A percentile compares a stretch with the other conserved stretches of the same genome.
phyloP scores from a whole-genome alignment of 352 stramenopile species.

The Aphanomyces astaci region DNA sequence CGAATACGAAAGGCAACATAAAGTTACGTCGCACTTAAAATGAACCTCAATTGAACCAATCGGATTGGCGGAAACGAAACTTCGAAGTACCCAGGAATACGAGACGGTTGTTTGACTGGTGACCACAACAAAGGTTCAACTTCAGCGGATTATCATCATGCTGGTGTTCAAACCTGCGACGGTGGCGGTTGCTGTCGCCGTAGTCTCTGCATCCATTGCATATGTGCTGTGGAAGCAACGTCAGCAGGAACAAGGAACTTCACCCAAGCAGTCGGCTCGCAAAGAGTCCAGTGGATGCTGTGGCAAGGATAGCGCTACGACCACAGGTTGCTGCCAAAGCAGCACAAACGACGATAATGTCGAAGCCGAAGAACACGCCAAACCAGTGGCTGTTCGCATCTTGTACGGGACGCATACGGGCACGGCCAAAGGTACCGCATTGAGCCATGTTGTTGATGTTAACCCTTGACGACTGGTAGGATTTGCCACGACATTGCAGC shows the following conservation, averaged over 20 bases:
- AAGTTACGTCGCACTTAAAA: background rate
- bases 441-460: background rate
- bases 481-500: slow-evolving; percentile 66
- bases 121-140: background rate
- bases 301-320: background rate
- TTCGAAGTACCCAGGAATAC: too few relatives aligned
- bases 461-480: slow-evolving; percentile 24
- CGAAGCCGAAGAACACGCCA: slow-evolving; percentile 28
- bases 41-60: background rate
- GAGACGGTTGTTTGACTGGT: slow-evolving; percentile 7
- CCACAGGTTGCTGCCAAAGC: slow-evolving; percentile 16
- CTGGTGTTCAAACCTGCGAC: background rate
- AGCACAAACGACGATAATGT: background rate
- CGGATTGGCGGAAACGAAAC: background rate
- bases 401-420: slow-evolving; percentile 82
- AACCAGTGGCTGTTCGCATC: slow-evolving; percentile 57
- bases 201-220: slow-evolving; percentile 19
- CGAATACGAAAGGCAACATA: background rate
- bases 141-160: slow-evolving; percentile 6
- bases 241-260: slow-evolving; percentile 19
- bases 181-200: slow-evolving; percentile 2
- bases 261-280: slow-evolving; percentile 9
- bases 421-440: slow-evolving; percentile 49
- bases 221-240: slow-evolving; percentile 25
- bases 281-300: slow-evolving; percentile 12